Conservation (phyloP, 768 basidiomycete genomes). For the Termitomyces sp. region DNA sequence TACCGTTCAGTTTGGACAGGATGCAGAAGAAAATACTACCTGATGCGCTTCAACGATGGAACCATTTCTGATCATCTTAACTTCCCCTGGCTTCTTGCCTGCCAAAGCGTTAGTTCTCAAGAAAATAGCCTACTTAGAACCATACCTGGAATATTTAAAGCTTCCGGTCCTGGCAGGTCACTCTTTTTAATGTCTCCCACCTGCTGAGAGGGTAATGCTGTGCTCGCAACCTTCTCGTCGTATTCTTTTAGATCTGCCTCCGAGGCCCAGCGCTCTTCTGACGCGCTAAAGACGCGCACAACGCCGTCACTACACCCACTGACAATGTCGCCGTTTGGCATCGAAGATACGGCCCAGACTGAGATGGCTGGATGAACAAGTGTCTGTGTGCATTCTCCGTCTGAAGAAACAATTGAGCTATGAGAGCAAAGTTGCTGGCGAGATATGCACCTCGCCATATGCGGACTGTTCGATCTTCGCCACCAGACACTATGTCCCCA, state of each 20-base stretch:
- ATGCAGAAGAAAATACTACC: conserved; percentile 29
- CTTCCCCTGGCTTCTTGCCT: conserved; percentile 94
- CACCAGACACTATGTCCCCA: conserved; percentile 84
- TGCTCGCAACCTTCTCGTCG: conserved; percentile 73
- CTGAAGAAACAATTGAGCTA: conserved; percentile 35
- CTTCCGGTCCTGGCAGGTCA: conserved; percentile 87
- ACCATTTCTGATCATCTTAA: conserved; percentile 85
- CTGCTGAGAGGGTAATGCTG: conserved; percentile 82
- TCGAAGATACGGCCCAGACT: conserved; percentile 90
- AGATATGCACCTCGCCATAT: conserved; percentile 77
- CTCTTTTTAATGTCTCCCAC: conserved; percentile 92
- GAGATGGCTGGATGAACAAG: conserved; percentile 94
- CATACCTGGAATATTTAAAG: conserved; percentile 68
- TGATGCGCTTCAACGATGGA: conserved; percentile 88
- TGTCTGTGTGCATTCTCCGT: conserved; percentile 85
- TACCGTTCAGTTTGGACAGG: conserved; percentile 1
- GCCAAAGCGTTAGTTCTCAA: conserved; percentile 2
- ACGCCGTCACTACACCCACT: conserved; percentile 88
- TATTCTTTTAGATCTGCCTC: conserved; percentile 63
- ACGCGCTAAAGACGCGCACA: conserved; percentile 81
- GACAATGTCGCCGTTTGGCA: conserved; percentile 90
- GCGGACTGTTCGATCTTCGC: conserved; percentile 91
- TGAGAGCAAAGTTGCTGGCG: background rate
- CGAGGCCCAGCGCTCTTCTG: conserved; percentile 71
- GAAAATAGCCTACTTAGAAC: background rate